A percentile compares a stretch with the other conserved stretches of the same genome.
Conservation (phyloP, 2,329 filamentous ascomycete species). For the Clonostachys byssicola region DNA sequence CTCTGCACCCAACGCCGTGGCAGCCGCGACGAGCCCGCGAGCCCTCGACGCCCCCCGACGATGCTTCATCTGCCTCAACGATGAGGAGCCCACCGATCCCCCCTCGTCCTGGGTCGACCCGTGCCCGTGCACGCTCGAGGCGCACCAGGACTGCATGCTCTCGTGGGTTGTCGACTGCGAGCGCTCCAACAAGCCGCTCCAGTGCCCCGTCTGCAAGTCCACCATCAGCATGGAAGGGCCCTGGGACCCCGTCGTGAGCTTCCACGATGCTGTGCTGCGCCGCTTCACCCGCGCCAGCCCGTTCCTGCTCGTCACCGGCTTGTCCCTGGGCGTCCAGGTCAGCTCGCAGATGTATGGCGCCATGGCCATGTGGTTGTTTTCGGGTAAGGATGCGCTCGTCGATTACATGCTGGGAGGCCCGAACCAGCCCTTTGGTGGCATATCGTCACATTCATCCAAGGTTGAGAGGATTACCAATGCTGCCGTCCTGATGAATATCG, state of each 20-base stretch:
- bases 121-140: constrained; percentile 85
- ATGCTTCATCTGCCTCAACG: constrained; percentile 63
- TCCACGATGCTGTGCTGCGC: constrained; percentile 55
- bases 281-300: constrained; percentile 51
- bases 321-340: constrained; percentile 42
- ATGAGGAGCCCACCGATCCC: constrained; percentile 42
- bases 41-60: constrained; percentile 25
- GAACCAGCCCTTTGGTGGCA: constrained; percentile 18
- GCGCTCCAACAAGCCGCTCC: constrained; percentile 58
- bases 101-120: constrained; percentile 73
- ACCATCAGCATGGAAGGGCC: constrained; percentile 74
- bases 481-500: constrained; percentile 36
- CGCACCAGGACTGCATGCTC: constrained; percentile 84
- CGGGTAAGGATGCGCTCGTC: constrained; percentile 38
- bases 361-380: constrained; percentile 44
- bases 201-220: constrained; percentile 87
- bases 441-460: constrained; percentile 9
- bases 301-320: constrained; percentile 60
- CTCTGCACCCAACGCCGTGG: constrained; percentile 3
- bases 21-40: constrained; percentile 1
- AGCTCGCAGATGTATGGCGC: constrained; percentile 50
- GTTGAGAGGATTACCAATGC: constrained; percentile 17
- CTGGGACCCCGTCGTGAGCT: constrained; percentile 66
- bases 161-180: constrained; percentile 94
- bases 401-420: constrained; percentile 31